Evolutionary conservation across 306 rosid species (phyloP).

Genomic region (Fragaria nilgerrensis): DNA sequence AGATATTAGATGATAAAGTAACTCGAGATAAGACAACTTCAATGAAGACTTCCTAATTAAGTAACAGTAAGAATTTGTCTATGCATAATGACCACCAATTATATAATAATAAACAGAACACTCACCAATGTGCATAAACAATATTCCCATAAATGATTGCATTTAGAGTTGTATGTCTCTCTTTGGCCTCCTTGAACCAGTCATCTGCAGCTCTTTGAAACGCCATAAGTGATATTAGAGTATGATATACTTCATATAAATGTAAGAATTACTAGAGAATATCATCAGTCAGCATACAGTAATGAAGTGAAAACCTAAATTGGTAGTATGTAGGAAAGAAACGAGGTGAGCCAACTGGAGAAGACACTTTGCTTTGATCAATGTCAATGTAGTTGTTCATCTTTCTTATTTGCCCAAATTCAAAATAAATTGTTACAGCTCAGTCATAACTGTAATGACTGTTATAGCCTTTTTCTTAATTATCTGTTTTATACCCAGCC

Average conservation of each 20-base stretch:
- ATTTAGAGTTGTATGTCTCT: conserved; percentile 63
- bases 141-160: conserved; percentile 86
- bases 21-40: background rate
- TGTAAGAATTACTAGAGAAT: background rate
- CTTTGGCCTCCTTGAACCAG: conserved; percentile 92
- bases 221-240: conserved; percentile 46
- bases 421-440: no score
- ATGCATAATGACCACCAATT: conserved; percentile 14
- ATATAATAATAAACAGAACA: conserved; percentile 18
- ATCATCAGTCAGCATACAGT: conserved; percentile 11
- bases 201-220: conserved; percentile 95
- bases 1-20: background rate
- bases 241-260: conserved; percentile 14
- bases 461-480: background rate
- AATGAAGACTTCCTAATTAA: background rate
- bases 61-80: background rate
- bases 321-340: conserved; percentile 4
- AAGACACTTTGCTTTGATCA: background rate
- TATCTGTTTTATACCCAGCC: background rate
- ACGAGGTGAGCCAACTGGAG: background rate
- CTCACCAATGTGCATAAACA: conserved; percentile 90
- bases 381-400: background rate
- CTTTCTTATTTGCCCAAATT: background rate
- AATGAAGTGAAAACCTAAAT: conserved; percentile 19
- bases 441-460: background rate